phyloP scores from a whole-genome alignment of 2,329 filamentous ascomycete genomes.

The Fusarium bulbicola region DNA sequence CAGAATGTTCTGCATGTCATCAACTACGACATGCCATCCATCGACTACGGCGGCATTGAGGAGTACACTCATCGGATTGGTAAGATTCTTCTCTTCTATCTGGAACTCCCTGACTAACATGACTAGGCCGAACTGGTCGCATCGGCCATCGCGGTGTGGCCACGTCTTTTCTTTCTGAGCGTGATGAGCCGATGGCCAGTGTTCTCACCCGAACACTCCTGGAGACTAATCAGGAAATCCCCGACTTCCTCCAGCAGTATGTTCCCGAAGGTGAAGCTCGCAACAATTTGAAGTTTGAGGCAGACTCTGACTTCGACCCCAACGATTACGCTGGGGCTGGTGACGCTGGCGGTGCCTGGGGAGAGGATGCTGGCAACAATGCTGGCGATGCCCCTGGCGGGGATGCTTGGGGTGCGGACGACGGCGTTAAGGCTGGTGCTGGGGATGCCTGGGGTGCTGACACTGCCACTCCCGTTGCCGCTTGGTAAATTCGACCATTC shows the following conservation, averaged over 20 bases:
- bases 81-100: constrained; percentile 50
- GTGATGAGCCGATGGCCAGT: constrained; percentile 76
- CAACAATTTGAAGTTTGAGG: constrained; percentile 62
- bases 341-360: constrained; percentile 33
- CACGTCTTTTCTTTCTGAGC: constrained; percentile 87
- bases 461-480: neutral
- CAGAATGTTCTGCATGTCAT: constrained; percentile 89
- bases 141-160: constrained; percentile 89
- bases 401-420: neutral
- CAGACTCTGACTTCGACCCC: constrained; percentile 62
- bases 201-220: constrained; percentile 83
- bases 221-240: constrained; percentile 80
- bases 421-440: neutral
- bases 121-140: constrained; percentile 84
- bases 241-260: constrained; percentile 79
- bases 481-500: constrained; percentile 8
- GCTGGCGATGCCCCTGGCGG: neutral
- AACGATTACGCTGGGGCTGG: constrained; percentile 45
- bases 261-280: constrained; percentile 64
- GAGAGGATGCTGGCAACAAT: constrained; percentile 11
- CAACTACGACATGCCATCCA: constrained; percentile 87
- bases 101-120: constrained; percentile 5
- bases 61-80: constrained; percentile 96
- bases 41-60: constrained; percentile 83
- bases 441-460: neutral